Evolutionary conservation across 2,329 filamentous ascomycete species (phyloP).

Genomic region (Fusarium sterilihyphosum): DNA sequence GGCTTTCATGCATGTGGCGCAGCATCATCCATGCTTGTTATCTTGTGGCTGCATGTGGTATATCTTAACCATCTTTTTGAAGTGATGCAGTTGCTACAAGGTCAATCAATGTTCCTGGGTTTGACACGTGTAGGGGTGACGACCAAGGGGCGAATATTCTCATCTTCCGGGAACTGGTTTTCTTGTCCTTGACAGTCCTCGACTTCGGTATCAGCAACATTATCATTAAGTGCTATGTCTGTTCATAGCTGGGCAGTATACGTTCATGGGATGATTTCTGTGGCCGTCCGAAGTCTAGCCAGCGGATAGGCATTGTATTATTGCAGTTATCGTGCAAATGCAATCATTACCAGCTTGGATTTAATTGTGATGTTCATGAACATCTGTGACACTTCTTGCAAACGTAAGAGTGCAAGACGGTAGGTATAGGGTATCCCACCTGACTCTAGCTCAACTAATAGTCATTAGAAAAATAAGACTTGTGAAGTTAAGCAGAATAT

Average conservation of each 20-base stretch:
- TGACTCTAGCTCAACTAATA: not conserved
- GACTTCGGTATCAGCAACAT: not conserved
- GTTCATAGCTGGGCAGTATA: not conserved
- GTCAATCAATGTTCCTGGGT: not conserved
- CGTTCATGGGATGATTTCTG: not conserved
- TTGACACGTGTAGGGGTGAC: slow-evolving; percentile 26
- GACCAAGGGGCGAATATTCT: not conserved
- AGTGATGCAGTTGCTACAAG: not conserved
- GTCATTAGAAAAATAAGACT: not conserved
- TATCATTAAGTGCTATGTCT: not conserved
- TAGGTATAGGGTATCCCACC: not conserved
- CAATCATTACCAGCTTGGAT: not conserved
- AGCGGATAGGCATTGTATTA: not conserved
- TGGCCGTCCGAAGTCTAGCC: not conserved
- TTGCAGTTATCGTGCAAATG: not conserved
- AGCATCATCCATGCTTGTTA: slow-evolving; percentile 1
- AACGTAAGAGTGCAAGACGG: not conserved
- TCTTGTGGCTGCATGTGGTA: slow-evolving; percentile 18
- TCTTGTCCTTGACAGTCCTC: not conserved
- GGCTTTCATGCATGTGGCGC: slow-evolving; percentile 24
- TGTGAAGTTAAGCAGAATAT: not conserved
- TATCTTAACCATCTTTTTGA: not conserved
- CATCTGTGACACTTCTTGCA: too few species aligned
- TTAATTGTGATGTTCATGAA: not conserved
- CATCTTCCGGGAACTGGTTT: not conserved